A percentile compares a stretch with the other conserved stretches of the same genome.
Evolutionary conservation across 192 early-diverging fungal genomes (phyloP).

Genomic region (Obelidium mucronatum): DNA sequence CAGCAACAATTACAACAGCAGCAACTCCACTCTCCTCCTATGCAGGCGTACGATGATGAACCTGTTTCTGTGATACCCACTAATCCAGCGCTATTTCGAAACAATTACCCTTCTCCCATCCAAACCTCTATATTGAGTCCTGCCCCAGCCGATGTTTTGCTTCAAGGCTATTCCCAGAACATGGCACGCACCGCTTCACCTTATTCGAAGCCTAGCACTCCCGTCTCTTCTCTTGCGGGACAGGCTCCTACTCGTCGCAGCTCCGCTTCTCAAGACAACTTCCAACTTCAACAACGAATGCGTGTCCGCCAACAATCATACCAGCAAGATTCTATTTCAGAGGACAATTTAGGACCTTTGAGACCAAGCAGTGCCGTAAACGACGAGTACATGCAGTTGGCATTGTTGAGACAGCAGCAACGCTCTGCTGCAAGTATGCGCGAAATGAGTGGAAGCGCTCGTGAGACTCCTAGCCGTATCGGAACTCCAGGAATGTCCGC

Average conservation of each 20-base stretch:
- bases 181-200: background rate
- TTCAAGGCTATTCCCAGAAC: too few species aligned
- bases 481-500: background rate
- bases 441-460: too few species aligned
- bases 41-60: background rate
- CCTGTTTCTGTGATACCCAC: conserved; percentile 10
- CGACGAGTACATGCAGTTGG: too few species aligned
- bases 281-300: background rate
- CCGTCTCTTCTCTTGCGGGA: background rate
- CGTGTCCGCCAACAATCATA: background rate
- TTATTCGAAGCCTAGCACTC: background rate
- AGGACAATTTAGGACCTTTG: too few species aligned
- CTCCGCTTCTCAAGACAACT: background rate
- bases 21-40: background rate
- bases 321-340: conserved; percentile 2
- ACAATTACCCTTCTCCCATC: background rate
- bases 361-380: too few species aligned
- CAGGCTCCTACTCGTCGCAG: background rate
- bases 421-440: too few species aligned
- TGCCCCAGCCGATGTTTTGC: background rate
- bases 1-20: conserved; percentile 16
- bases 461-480: background rate
- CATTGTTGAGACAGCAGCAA: too few species aligned
- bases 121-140: background rate
- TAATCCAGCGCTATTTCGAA: background rate